Evolutionary conservation across 257 asterid species (phyloP), one percentile per base, ranked within the genome.

Genomic region (Lithospermum erythrorhizon): DNA sequence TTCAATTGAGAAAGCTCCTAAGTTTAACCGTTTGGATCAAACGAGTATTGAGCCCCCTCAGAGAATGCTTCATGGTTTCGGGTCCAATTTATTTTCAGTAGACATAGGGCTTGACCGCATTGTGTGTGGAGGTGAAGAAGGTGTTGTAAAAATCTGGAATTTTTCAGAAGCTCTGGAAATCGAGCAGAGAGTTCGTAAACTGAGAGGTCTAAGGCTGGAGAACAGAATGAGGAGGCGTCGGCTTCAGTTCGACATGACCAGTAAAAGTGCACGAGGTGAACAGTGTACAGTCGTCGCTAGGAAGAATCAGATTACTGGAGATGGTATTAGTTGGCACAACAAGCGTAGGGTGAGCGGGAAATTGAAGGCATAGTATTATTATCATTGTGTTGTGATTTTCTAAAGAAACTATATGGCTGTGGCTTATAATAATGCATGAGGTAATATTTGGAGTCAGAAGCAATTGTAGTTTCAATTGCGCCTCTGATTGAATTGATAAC

Each of bases 81-180:
- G 86, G 23, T 65, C 81, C 72, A 90, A 85, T 71, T 69, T 90
- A 71, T 83, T 85, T 63, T 84, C 96, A 0, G 82, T 90, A 45
- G 96, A 75, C 29, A 57, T 87, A 61, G 96, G 96, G 13, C 74
- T 61, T 53, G 96, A 90, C 66, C 89, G 97, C 27, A 85, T 87
- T 52, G 90, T 87, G 20, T 85, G 97, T 71, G 95, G 84, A 60
- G 95, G 97, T 57, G 97, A 85, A 78, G 95, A 90, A 69, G 97
- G 97, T 49, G 81, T 85, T 60, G 90, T 90, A 5, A 80, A 94
- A 75, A 83, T 87, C 62, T 90, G 97, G 97, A 87, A 90, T 70
- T 90, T 90, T 65, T 83, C 97, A 8, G 87, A 83, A 71, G 95
- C 96, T 41, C 69, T 87, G 72, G 96, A 90, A 78, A 76, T 82